These are phyloP conservation scores for Sistotremastrum suecicum DNA, from an alignment of 768 basidiomycete species.

Conservation along the genomic window DNA sequence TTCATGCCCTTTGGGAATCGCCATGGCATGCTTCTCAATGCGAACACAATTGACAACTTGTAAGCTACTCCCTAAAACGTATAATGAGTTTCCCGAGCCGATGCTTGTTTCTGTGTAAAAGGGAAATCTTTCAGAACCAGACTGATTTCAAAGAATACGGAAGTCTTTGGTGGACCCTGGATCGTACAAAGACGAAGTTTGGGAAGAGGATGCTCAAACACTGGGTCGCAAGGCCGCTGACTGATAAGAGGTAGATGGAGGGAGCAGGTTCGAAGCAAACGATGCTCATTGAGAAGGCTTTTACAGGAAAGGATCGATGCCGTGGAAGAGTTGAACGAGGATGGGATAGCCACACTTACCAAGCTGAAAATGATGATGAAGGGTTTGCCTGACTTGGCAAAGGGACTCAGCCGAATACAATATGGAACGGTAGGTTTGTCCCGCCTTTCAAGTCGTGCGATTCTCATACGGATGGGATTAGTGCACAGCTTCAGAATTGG, in stretches of 20 bases:
- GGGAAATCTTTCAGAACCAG: conserved; percentile 86
- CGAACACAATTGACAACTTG: conserved; percentile 77
- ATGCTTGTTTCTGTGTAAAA: conserved; percentile 11
- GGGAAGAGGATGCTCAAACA: conserved; percentile 68
- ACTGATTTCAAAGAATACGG: conserved; percentile 64
- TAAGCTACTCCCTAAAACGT: conserved; percentile 14
- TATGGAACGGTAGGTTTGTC: conserved; percentile 63
- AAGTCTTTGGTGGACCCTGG: conserved; percentile 73
- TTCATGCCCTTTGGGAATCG: conserved; percentile 67
- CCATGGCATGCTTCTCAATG: conserved; percentile 77
- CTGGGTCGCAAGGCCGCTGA: conserved; percentile 81
- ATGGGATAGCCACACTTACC: conserved; percentile 45
- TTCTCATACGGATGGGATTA: conserved; percentile 12
- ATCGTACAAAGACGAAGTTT: conserved; percentile 80
- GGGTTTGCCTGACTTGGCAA: conserved; percentile 75
- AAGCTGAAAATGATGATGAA: conserved; percentile 56
- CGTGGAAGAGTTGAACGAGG: conserved; percentile 64
- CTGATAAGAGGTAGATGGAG: conserved; percentile 44
- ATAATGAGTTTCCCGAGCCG: background rate
- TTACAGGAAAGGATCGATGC: conserved; percentile 71
- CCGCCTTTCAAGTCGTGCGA: background rate
- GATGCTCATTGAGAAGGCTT: conserved; percentile 25
- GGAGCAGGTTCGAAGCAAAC: background rate
- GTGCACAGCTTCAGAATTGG: conserved; percentile 78
- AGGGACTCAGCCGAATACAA: conserved; percentile 77